Percentiles rank a stretch among this genome's conserved stretches.
Conservation (phyloP, 768 basidiomycete species). For the Agrocybe praecox region DNA sequence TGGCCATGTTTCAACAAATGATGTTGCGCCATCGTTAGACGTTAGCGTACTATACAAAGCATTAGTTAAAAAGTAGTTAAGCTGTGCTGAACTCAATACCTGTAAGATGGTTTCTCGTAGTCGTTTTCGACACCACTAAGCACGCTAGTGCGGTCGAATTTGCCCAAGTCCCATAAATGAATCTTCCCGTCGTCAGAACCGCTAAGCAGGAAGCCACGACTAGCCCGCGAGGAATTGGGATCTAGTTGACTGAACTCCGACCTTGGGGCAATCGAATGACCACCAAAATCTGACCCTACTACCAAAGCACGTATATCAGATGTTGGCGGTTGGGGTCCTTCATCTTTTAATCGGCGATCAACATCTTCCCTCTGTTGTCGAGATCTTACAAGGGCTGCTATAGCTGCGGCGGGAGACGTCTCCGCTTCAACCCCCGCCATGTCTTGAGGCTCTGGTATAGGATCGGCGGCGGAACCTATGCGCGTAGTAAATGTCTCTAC, state of each 20-base stretch:
- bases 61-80: background rate
- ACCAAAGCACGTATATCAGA: constrained; percentile 72
- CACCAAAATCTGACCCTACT: constrained; percentile 78
- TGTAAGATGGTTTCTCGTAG: constrained; percentile 75
- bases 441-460: constrained; percentile 55
- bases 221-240: constrained; percentile 36
- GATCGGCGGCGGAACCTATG: constrained; percentile 46
- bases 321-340: constrained; percentile 40
- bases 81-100: constrained; percentile 40
- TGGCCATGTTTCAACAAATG: constrained; percentile 69
- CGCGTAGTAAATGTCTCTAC: constrained; percentile 81
- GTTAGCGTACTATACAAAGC: constrained; percentile 32
- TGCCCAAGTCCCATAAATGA: constrained; percentile 84
- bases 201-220: constrained; percentile 77
- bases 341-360: constrained; percentile 18
- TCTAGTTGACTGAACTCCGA: constrained; percentile 54
- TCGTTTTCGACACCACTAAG: constrained; percentile 82
- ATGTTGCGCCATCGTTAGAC: constrained; percentile 46
- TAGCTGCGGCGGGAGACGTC: constrained; percentile 68
- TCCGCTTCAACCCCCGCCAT: constrained; percentile 58
- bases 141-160: constrained; percentile 71
- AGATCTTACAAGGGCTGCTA: constrained; percentile 78
- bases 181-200: constrained; percentile 92
- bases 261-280: constrained; percentile 55
- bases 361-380: constrained; percentile 41